Evolutionary conservation across 306 rosid genomes (phyloP), one percentile per base, ranked within the genome.

Genomic region (Alnus rubra): DNA sequence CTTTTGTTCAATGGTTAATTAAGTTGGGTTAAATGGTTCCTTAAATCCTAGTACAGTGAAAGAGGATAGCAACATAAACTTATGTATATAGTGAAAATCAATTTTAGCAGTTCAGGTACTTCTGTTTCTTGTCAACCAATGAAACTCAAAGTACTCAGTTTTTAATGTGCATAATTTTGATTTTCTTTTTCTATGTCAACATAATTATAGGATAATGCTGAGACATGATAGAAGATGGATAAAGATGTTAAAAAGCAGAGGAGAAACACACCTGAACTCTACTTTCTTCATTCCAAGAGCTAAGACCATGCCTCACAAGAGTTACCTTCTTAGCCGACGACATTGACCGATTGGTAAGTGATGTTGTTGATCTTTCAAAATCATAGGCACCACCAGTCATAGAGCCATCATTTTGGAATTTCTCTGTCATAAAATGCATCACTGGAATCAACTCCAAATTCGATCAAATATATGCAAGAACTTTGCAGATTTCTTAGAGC

Each of bases 261-360:
- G 39, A 30, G 49, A 31, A 19, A 55, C 70, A 33, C 33, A 82
- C 95, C 93, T 90, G 95, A 77, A 92, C 82, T 84, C 88, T 86
- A 76, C 95, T 86, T 79, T 89, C 95, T 59, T 87, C 86, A 74
- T 89, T 92, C 95, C 97, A 92, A 76, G 91, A 80, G 89, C 92
- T 90, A 64, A 92, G 90, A 52, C 92, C 95, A 78, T 88, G 95
- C 79, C 93, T 84, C 69, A 90, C 53, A 70, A 89, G 92, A 65
- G 79, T 92, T 2, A 92, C 97, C 74, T 80, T 92, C 95, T 92
- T 92, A 11, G 90, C 48, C 45, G 92, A 81, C 19, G 89, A 81
- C 72, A 89, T 79, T 14, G 88, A 82, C 74, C 80, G 77, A 23
- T 80, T 78, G 35, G 91, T 89, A 49, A 92, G 86, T 52, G 97